These are phyloP conservation scores for Cladosporium sp. DNA, from an alignment of 2,329 filamentous ascomycete species.

Conservation along the genomic window DNA sequence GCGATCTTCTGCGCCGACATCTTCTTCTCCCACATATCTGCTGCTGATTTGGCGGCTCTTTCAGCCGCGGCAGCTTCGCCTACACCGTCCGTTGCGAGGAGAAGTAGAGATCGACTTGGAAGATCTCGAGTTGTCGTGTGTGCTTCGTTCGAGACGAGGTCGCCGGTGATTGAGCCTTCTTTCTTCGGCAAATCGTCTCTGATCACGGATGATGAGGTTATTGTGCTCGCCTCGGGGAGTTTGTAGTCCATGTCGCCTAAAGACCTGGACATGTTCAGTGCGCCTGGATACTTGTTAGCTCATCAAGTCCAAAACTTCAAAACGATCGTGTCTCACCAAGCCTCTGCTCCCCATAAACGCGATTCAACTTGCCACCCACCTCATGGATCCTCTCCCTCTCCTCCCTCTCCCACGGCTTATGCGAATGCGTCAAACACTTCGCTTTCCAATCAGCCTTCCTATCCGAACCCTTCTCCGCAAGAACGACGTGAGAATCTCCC, in stretches of 20 bases:
- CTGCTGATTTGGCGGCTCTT: neutral
- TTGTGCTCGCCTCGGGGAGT: conserved; percentile 7
- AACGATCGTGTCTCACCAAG: neutral
- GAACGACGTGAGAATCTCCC: conserved; percentile 8
- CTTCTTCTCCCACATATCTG: conserved; percentile 11
- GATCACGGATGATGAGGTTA: conserved; percentile 3
- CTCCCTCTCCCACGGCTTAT: conserved; percentile 7
- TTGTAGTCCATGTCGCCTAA: conserved; percentile 11
- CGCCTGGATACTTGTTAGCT: neutral
- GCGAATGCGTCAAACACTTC: conserved; percentile 1
- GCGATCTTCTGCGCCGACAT: conserved; percentile 8
- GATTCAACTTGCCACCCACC: conserved; percentile 8
- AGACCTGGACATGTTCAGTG: conserved; percentile 10
- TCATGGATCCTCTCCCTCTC: conserved; percentile 10
- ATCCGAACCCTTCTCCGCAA: conserved; percentile 4
- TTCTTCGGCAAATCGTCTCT: conserved; percentile 9
- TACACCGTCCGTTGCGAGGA: conserved; percentile 9
- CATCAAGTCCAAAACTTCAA: no score
- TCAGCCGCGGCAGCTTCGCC: conserved; percentile 6
- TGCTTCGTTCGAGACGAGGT: conserved; percentile 11
- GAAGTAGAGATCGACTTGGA: neutral
- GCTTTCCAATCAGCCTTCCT: conserved; percentile 9
- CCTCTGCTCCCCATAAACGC: conserved; percentile 7
- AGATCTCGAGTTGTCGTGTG: conserved; percentile 1
- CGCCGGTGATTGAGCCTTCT: conserved; percentile 9